phyloP scores from a whole-genome alignment of 768 basidiomycete genomes.

The Holtermanniella nyarrowii region DNA sequence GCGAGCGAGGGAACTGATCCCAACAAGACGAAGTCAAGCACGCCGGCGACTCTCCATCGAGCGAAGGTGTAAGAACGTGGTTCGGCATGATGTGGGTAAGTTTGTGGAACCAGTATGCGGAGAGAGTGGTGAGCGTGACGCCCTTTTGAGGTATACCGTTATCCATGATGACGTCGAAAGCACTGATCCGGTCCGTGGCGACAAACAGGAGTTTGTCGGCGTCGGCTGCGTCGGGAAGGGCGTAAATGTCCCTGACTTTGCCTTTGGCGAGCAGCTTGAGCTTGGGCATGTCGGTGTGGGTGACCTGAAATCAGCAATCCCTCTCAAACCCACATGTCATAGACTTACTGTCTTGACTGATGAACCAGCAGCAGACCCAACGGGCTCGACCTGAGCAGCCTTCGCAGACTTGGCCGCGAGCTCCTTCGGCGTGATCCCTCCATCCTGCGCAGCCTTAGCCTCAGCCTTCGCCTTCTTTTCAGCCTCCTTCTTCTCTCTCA shows the following conservation, averaged over 20 bases:
- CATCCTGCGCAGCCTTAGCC: constrained; percentile 15
- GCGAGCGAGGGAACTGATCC: constrained; percentile 70
- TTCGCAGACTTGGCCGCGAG: constrained; percentile 3
- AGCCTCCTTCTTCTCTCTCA: constrained; percentile 26
- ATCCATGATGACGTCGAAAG: constrained; percentile 87
- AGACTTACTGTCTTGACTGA: neutral
- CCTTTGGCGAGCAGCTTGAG: constrained; percentile 71
- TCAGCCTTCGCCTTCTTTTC: constrained; percentile 35
- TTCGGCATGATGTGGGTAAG: constrained; percentile 71
- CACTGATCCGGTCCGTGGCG: constrained; percentile 89
- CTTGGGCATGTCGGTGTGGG: constrained; percentile 36
- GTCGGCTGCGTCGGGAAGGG: constrained; percentile 52
- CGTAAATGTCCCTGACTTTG: constrained; percentile 94
- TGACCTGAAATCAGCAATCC: neutral
- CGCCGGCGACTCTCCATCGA: constrained; percentile 32
- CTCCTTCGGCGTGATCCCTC: constrained; percentile 3
- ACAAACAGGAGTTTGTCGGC: constrained; percentile 65
- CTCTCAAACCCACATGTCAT: neutral
- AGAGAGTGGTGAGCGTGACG: constrained; percentile 74
- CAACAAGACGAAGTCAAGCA: constrained; percentile 19
- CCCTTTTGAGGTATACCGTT: constrained; percentile 95
- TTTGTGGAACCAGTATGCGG: constrained; percentile 89
- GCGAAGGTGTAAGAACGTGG: constrained; percentile 69
- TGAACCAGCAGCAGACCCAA: constrained; percentile 9
- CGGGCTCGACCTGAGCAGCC: constrained; percentile 7